Percentiles rank a stretch among this genome's conserved stretches.
Conservation (phyloP, 2,329 filamentous ascomycete genomes). For the Penicillium thymicola region DNA sequence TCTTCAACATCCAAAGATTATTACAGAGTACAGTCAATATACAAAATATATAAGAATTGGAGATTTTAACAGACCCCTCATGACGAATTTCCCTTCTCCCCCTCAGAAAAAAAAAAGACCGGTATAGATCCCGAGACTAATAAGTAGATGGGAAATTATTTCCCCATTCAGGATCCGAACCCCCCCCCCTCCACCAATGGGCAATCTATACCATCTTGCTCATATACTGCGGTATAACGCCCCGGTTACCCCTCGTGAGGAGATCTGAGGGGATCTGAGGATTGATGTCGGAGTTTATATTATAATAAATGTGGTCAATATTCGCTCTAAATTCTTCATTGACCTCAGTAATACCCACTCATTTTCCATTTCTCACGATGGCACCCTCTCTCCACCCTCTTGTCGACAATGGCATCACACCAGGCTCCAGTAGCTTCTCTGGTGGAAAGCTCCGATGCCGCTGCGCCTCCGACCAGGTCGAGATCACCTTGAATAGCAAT, state of each 20-base stretch:
- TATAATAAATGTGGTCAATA: neutral
- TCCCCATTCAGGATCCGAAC: neutral
- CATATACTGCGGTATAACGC: neutral
- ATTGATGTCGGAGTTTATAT: neutral
- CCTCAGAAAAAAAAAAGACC: neutral
- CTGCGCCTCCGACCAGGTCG: conserved; percentile 55
- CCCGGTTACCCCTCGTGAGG: neutral
- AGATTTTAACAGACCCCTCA: neutral
- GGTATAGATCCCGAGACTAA: neutral
- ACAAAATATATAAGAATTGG: neutral
- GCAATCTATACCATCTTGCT: neutral
- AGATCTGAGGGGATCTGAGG: neutral
- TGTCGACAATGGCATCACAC: conserved; percentile 60
- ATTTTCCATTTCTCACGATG: conserved; percentile 15
- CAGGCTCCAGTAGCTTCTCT: conserved; percentile 53
- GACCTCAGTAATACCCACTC: neutral
- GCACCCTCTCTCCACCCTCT: conserved; percentile 56
- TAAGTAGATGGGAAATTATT: neutral
- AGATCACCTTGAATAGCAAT: conserved; percentile 56
- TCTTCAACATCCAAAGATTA: neutral
- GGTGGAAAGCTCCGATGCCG: conserved; percentile 63
- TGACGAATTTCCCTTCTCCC: neutral
- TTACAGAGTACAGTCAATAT: too few relatives aligned
- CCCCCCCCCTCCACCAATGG: neutral
- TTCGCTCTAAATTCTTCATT: neutral